Evolutionary conservation across 2,329 filamentous ascomycete species (phyloP).

Genomic region (Diaporthe vexans): DNA sequence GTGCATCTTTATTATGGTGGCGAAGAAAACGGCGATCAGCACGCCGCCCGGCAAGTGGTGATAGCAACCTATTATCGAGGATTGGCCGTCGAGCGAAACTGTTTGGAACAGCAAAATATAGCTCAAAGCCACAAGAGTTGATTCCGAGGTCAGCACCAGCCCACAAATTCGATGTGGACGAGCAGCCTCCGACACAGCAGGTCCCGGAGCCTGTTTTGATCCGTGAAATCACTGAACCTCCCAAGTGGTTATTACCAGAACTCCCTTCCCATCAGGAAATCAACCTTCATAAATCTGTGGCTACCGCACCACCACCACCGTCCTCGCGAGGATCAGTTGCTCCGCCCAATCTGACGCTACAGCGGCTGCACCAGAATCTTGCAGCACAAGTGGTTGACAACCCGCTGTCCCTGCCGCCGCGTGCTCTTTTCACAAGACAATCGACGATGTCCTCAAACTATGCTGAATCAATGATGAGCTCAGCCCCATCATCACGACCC

Average conservation of each 20-base stretch:
- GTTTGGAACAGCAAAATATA: too few relatives aligned
- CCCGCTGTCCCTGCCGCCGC: not conserved
- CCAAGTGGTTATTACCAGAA: slow-evolving; percentile 11
- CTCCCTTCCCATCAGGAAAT: slow-evolving; percentile 8
- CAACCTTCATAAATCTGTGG: not conserved
- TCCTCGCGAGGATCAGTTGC: not conserved
- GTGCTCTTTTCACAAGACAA: not conserved
- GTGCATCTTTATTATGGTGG: not conserved
- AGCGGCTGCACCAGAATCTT: not conserved
- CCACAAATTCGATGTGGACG: not conserved
- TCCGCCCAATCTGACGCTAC: not conserved
- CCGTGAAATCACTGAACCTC: not conserved
- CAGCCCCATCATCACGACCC: slow-evolving; percentile 3
- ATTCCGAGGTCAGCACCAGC: not conserved
- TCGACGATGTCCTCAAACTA: not conserved
- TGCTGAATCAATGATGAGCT: slow-evolving; percentile 12
- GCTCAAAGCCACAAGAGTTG: not conserved
- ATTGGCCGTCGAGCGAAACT: not conserved
- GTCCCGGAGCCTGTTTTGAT: not conserved
- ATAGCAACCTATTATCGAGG: not conserved
- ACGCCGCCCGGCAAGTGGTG: too few relatives aligned
- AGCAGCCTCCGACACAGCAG: too few relatives aligned
- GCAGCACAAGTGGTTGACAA: not conserved
- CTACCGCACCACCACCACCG: not conserved
- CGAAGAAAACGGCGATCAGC: not conserved